Evolutionary conservation across 768 basidiomycete genomes (phyloP), one percentile per base, ranked within the genome.

Genomic region (Auricularia sp.): DNA sequence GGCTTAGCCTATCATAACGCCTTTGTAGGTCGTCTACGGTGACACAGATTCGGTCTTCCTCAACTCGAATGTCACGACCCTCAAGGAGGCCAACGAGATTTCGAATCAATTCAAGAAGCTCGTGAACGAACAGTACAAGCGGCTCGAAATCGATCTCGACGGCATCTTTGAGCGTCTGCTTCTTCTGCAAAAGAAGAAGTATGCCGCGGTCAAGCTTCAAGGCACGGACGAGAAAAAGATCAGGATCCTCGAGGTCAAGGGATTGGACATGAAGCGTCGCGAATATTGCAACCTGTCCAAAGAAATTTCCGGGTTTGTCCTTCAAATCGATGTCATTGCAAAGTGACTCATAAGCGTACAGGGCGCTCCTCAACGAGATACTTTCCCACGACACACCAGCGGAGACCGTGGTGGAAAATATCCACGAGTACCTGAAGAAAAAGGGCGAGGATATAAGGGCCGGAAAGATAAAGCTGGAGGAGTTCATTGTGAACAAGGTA

Each of bases 31-130:
- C 69, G 88, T 99, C 8, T 99, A 99, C 70, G 97, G 97, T 68
- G 97, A 99, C 72, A 99, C 97, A 0, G 97, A 99, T 74, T 99
- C 97, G 0, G 91, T 99, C 63, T 98, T 99, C 74, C 90, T 99
- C 68, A 98, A 99, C 75, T 94, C 97, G 3, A 93, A 94, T 69
- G 91, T 90, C 35, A 89, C 86, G 0, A 91, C 94, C 53, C 84
- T 95, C 33, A 82, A 87, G 0, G 90, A 96, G 59, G 97, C 97
- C 2, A 79, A 96, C 61, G 90, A 89, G 76, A 97, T 96, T 63
- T 94, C 96, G 2, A 84, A 84, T 3, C 85, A 88, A 44, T 90
- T 99, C 82, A 98, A 98, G 78, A 94, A 93, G 73, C 87, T 88
- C 4, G 95, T 98, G 70, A 99, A 99, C 71, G 93, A 98, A 65